Evolutionary conservation across 2,329 filamentous ascomycete species (phyloP), one percentile per base, ranked within the genome.

Genomic region (Aspergillus ochraceoroseus): DNA sequence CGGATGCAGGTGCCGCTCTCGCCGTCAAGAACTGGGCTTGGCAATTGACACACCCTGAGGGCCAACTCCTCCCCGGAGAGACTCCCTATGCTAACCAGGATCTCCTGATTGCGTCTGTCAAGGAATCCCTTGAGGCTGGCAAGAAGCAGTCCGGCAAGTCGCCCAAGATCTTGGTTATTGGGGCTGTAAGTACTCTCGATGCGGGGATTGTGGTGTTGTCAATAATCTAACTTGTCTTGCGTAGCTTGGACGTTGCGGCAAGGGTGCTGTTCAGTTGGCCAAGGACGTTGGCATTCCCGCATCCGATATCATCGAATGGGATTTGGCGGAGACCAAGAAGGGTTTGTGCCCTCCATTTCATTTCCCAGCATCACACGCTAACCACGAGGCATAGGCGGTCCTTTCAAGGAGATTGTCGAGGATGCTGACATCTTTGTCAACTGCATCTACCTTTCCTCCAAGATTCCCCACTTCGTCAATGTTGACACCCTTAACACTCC

Each of bases 401-500:
- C 87, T 7, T 92, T 89, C 67, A 66, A 73, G 48, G 86, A 92
- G 70, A 88, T 94, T 56, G 72, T 81, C 32, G 77, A 87, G 65
- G 55, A 59, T 38, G 55, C 72, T 46, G 81, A 86, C 56, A 82
- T 87, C 59, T 87, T 88, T 61, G 74, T 92, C 64, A 94, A 92
- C 72, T 88, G 84, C 76, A 90, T 95, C 63, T 95, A 95, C 70
- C 80, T 95, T 28, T 79, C 74, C 46, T 72, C 79, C 53, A 78
- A 82, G 62, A 89, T 92, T 52, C 84, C 86, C 17, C 83, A 84
- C 22, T 95, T 95, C 62, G 76, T 94, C 59, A 81, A 85, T 65
- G 60, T 73, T 46, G 76, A 85, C 52, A 80, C 77, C 37, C 77
- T 95, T 40, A 74, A 80, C 49, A 70, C 74, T 27, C 72, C 83